Evolutionary conservation across 768 basidiomycete species (phyloP), one percentile per base, ranked within the genome.

Genomic region (Floccularia luteovirens): DNA sequence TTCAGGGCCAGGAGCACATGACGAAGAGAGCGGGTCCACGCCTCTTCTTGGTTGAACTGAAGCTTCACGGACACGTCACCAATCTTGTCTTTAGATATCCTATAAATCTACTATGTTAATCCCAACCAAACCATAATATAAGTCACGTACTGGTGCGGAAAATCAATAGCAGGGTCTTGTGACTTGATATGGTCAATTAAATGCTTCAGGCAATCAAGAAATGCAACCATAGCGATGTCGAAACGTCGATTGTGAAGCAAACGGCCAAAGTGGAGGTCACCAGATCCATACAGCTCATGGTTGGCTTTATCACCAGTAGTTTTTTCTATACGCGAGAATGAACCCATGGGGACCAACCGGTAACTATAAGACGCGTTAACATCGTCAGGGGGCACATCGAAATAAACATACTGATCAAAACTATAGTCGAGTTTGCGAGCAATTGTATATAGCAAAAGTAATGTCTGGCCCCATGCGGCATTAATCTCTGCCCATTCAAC

Each of bases 401-500:
- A 19, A 21, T n/a, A 31, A 11, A 43, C 79, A 48, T 60, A 92
- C 92, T 79, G 78, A 53, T 85, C 81, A 50, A 96, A 97, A 3
- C 76, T 77, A 53, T 81, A 90, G 45, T 90, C 91, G 11, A 96
- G 76, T 61, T 97, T 99, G 41, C 85, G 73, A 8, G 90, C 90
- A 36, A 99, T 77, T 5, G 90, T 90, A 53, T 94, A 88, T 24
- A 97, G 64, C 41, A 98, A 69, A 13, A 98, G 70, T n/a, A 94
- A 67, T 0, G 93, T 90, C 55, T 96, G 85, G 1, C 96, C 96
- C 92, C 94, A 96, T 13, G 96, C 96, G 8, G 96, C 96, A 54
- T 98, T 98, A 58, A 98, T 92, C 62, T 99, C 96, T 2, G 90
- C 78, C 93, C 93, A 99, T 55, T 98, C 96, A 22, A 98, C 93